Base-by-base conservation (phyloP, 106 monocot species). In the Iris macrosiphon region DNA sequence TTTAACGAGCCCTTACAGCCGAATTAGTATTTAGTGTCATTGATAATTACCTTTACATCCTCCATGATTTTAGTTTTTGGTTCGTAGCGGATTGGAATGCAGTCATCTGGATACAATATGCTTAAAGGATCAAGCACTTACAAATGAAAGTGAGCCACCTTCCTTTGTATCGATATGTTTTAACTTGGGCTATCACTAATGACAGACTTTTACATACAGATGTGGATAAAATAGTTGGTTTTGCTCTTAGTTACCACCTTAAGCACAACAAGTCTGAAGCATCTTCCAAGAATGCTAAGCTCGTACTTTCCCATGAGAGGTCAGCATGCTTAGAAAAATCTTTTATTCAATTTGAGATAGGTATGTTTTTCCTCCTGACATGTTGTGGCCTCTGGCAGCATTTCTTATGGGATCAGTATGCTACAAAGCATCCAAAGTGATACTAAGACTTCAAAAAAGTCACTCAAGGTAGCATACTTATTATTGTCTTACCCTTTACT, bases 151-250 rank as follows among this genome's bases (percentile, higher is more conserved):
- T 96, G 29, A 77, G 96, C 64, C 30, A 40, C 37, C 14, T 49
- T 19, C 9, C 69, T 23, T 3, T 15, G 59, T n/a, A 18, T n/a
- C 11, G 6, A 8, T 19, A 3, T n/a, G 18, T 39, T 7, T 29
- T 38, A 27, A 25, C 8, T 43, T 19, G 26, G 33, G 14, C 3
- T 21, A 31, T 44, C 12, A 3, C 11, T 1, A 38, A 22, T 27
- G 12, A 28, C 35, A 29, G 9, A 18, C 41, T n/a, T 39, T 38
- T 12, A 44, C 59, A 31, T 59, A 31, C 63, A 95, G 95, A 78
- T 61, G 76, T 95, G 37, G 95, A 95, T 64, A 95, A 79, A 68
- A 79, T 95, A 33, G 74, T 89, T 69, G 95, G 95, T 67, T 95
- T 85, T 63, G 81, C 89, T 66, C 55, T 95, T 26, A 82, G 85